Conservation (phyloP, 2,329 filamentous ascomycete genomes). For the Daldinia eschscholtzii region DNA sequence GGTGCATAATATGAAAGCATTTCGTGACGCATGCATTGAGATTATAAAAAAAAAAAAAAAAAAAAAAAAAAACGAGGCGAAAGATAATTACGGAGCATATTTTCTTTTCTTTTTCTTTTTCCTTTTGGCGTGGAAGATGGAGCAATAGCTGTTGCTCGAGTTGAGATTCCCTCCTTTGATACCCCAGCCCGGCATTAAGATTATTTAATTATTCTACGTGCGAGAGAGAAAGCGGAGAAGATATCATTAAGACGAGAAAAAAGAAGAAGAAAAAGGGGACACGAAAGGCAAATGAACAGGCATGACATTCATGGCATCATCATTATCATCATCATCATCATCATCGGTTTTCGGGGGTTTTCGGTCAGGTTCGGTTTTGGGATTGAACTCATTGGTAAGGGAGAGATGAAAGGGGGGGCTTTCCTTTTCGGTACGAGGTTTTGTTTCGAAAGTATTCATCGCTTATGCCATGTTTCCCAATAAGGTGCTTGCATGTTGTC, state of each 20-base stretch:
- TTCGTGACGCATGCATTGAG: constrained; percentile 1
- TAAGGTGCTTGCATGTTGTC: constrained; percentile 5
- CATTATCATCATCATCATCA: constrained; percentile 3
- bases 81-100: constrained; percentile 30
- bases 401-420: neutral
- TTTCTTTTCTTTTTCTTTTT: constrained; percentile 32
- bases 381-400: constrained; percentile 7
- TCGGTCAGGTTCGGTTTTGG: constrained; percentile 21
- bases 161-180: constrained; percentile 41
- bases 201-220: constrained; percentile 17
- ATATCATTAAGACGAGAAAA: neutral
- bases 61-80: constrained; percentile 13
- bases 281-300: constrained; percentile 26
- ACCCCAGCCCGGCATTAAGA: constrained; percentile 39
- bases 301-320: constrained; percentile 41
- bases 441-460: constrained; percentile 20
- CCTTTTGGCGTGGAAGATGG: constrained; percentile 35
- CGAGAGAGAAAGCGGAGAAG: constrained; percentile 14
- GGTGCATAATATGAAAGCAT: constrained; percentile 21
- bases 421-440: constrained; percentile 18
- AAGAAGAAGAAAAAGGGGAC: constrained; percentile 14
- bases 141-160: constrained; percentile 38
- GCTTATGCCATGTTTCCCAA: constrained; percentile 1
- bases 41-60: neutral
- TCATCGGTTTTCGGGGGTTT: constrained; percentile 25